Conservation (phyloP, 129 eudicot species). For the Ambrosia trifida region DNA sequence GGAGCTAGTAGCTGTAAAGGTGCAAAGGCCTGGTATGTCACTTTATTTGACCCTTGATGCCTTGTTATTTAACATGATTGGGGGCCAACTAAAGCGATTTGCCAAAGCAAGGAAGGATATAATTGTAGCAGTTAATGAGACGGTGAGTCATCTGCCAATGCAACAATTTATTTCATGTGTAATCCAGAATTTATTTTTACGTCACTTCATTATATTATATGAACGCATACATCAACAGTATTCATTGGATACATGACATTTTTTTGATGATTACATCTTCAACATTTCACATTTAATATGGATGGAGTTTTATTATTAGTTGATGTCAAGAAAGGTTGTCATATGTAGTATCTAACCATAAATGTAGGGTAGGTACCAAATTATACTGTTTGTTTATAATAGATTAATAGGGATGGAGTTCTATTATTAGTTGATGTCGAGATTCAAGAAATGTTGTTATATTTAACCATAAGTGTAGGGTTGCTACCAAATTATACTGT, state of each 20-base stretch:
- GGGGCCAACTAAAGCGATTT: constrained; percentile 93
- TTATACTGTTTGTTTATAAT: neutral
- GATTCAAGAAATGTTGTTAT: neutral
- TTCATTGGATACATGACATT: neutral
- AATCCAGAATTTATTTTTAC: neutral
- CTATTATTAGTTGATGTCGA: neutral
- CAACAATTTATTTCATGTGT: constrained; percentile 11
- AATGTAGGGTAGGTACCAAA: neutral
- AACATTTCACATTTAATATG: neutral
- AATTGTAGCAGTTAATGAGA: constrained; percentile 90
- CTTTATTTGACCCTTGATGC: constrained; percentile 89
- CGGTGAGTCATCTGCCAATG: constrained; percentile 56
- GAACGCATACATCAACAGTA: neutral
- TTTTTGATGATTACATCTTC: constrained; percentile 15
- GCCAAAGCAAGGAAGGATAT: constrained; percentile 97
- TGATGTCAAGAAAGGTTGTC: neutral
- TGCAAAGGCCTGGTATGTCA: constrained; percentile 97
- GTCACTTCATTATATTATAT: neutral
- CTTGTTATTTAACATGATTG: constrained; percentile 84
- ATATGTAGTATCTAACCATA: neutral
- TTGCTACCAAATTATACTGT: neutral
- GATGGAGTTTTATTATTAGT: neutral
- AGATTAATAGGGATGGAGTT: neutral
- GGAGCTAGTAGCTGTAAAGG: constrained; percentile 97
- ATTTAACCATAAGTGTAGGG: no score